Evolutionary conservation across 352 stramenopile species (phyloP).

Genomic region (Thraustochytrium striatum): DNA sequence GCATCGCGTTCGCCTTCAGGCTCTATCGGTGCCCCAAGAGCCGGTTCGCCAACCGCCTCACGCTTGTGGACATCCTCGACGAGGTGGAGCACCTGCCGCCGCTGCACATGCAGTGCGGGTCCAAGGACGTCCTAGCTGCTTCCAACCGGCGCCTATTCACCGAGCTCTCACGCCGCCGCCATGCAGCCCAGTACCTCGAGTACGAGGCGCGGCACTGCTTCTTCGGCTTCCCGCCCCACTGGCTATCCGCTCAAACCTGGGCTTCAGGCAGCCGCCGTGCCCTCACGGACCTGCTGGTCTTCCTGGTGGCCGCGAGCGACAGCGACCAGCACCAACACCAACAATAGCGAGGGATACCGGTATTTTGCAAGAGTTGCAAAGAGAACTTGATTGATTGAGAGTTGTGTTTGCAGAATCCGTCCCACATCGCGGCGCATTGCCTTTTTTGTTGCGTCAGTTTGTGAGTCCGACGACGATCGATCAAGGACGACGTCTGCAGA

Average conservation of each 20-base stretch:
- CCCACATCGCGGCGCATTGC: too few relatives aligned
- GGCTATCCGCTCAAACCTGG: neutral
- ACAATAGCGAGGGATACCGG: too few relatives aligned
- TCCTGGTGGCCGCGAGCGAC: too few relatives aligned
- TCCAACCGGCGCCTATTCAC: slow-evolving; percentile 2
- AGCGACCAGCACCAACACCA: too few relatives aligned
- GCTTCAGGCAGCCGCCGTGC: too few relatives aligned
- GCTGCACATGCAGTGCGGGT: slow-evolving; percentile 2
- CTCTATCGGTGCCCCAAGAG: neutral
- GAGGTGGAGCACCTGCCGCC: slow-evolving; percentile 15
- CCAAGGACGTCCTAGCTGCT: slow-evolving; percentile 22
- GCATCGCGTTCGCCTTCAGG: slow-evolving; percentile 24
- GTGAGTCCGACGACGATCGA: too few relatives aligned
- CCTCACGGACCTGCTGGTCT: too few relatives aligned
- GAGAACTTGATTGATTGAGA: too few relatives aligned
- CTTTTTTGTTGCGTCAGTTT: too few relatives aligned
- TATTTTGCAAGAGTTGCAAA: too few relatives aligned
- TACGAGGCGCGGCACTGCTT: slow-evolving; percentile 27
- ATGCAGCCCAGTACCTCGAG: neutral
- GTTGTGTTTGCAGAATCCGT: too few relatives aligned
- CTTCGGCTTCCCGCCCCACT: slow-evolving; percentile 28
- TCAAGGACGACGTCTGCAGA: too few relatives aligned
- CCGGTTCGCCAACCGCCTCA: slow-evolving; percentile 27
- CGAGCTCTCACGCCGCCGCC: neutral
- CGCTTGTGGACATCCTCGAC: slow-evolving; percentile 19